A percentile compares a stretch with the other conserved stretches of the same genome.
Evolutionary conservation across 2,329 filamentous ascomycete species (phyloP).

Genomic region (Dissoconium aciculare): DNA sequence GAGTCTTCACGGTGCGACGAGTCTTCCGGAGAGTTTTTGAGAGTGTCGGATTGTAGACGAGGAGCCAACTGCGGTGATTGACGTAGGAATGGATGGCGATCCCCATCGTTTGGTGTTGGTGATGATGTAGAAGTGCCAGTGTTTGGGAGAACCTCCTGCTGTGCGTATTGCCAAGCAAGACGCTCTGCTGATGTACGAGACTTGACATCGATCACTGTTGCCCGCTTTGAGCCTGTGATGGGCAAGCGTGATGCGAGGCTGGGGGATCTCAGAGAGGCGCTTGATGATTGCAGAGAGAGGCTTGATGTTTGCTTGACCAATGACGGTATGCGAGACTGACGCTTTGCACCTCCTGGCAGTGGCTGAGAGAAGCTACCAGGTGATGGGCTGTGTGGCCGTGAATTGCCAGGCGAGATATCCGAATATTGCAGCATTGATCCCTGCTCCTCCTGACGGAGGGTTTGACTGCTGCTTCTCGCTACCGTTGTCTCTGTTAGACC

Average conservation of each 20-base stretch:
- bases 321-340: slow-evolving; percentile 1
- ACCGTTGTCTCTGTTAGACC: not conserved
- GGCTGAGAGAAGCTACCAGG: slow-evolving; percentile 18
- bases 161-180: slow-evolving; percentile 1
- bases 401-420: slow-evolving; percentile 4
- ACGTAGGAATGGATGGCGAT: slow-evolving; percentile 4
- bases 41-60: not conserved
- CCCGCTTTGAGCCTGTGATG: slow-evolving; percentile 15
- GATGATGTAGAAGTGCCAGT: slow-evolving; percentile 14
- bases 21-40: not conserved
- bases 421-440: slow-evolving; percentile 1
- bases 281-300: slow-evolving; percentile 2
- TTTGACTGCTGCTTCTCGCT: too few relatives aligned
- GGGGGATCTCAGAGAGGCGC: too few relatives aligned
- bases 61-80: slow-evolving; percentile 1
- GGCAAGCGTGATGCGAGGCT: slow-evolving; percentile 19
- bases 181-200: slow-evolving; percentile 3
- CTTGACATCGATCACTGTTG: slow-evolving; percentile 14
- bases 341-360: slow-evolving; percentile 7
- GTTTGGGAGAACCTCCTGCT: slow-evolving; percentile 9
- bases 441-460: not conserved
- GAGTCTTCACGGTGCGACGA: not conserved
- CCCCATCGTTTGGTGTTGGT: slow-evolving; percentile 8
- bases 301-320: not conserved
- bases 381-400: slow-evolving; percentile 12